Evolutionary conservation across 805 yeast species (phyloP).

Genomic region (Lipomyces mesembrius): DNA sequence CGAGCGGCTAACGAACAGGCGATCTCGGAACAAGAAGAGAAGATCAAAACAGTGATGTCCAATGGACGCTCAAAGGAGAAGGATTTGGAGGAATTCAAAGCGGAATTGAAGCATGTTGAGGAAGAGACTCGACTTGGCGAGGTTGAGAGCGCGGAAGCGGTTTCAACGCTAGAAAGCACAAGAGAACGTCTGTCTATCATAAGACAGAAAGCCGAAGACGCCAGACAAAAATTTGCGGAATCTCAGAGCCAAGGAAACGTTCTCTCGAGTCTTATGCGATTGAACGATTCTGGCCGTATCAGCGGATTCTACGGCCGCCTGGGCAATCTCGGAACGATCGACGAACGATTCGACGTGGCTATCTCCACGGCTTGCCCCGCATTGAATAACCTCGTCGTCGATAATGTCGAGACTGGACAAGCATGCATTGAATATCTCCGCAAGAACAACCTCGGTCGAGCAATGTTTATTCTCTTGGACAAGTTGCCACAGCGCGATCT

Average conservation of each 20-base stretch:
- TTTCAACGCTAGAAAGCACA: constrained; percentile 56
- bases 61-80: constrained; percentile 58
- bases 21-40: constrained; percentile 51
- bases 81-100: constrained; percentile 52
- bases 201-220: constrained; percentile 70
- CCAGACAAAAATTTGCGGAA: constrained; percentile 60
- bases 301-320: constrained; percentile 70
- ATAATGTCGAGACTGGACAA: constrained; percentile 70
- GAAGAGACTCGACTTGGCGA: constrained; percentile 65
- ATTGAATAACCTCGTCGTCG: constrained; percentile 91
- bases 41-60: constrained; percentile 53
- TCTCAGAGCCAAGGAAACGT: constrained; percentile 75
- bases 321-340: constrained; percentile 92
- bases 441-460: constrained; percentile 82
- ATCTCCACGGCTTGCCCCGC: constrained; percentile 93
- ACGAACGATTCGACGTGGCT: constrained; percentile 86
- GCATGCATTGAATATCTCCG: constrained; percentile 82
- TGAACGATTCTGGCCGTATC: constrained; percentile 80
- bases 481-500: constrained; percentile 70
- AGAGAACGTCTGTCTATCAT: constrained; percentile 56
- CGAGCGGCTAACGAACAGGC: constrained; percentile 53
- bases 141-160: constrained; percentile 58
- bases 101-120: constrained; percentile 55
- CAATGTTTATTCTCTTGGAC: constrained; percentile 79
- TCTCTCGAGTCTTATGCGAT: constrained; percentile 64